Conservation (phyloP, 2,329 filamentous ascomycete genomes). For the Metarhizium humberi region DNA sequence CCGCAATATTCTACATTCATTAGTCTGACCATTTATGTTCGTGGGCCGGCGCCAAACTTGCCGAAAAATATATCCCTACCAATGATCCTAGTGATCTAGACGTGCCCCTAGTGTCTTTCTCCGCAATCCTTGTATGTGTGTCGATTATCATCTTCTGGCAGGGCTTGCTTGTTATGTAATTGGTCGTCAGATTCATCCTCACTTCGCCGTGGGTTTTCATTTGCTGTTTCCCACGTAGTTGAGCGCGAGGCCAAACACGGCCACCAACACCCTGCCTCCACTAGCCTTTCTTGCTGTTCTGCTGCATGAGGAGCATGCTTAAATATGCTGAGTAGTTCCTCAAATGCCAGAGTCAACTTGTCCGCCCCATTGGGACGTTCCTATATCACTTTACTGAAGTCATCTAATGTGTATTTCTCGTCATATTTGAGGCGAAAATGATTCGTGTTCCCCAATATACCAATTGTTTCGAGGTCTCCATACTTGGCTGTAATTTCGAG, state of each 20-base stretch:
- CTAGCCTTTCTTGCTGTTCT: background rate
- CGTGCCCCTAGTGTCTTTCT: no score
- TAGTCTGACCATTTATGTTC: no score
- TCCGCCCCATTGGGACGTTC: background rate
- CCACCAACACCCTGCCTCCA: background rate
- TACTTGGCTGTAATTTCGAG: constrained; percentile 18
- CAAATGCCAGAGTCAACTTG: constrained; percentile 3
- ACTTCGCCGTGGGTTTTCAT: background rate
- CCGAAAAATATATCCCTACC: background rate
- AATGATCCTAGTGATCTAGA: background rate
- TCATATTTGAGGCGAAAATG: constrained; percentile 18
- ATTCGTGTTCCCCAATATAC: constrained; percentile 15
- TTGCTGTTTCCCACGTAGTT: background rate
- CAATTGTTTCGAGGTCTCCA: constrained; percentile 19
- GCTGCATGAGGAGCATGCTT: background rate
- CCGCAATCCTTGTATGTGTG: background rate
- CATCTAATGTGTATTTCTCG: constrained; percentile 12
- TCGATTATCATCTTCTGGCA: background rate
- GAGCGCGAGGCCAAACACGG: background rate
- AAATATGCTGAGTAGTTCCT: constrained; percentile 2
- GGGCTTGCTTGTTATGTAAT: background rate
- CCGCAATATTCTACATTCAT: no score
- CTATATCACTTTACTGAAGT: constrained; percentile 2
- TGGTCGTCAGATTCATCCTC: background rate
- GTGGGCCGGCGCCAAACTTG: no score